Base-by-base conservation (phyloP, 2,329 filamentous ascomycete genomes). In the Venturia carpophila region DNA sequence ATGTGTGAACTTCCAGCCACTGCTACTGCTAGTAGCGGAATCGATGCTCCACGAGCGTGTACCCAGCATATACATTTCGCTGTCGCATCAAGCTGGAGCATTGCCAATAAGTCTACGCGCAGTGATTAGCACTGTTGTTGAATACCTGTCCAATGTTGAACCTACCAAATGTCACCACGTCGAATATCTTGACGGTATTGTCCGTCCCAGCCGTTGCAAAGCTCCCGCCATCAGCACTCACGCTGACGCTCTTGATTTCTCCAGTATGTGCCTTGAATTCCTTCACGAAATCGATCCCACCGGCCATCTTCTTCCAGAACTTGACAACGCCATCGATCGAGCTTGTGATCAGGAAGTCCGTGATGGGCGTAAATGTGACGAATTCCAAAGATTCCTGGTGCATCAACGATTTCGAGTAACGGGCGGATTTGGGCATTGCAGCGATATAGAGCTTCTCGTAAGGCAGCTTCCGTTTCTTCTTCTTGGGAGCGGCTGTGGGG, bases 331-430 rank as follows among this genome's bases (percentile, higher is more conserved):
- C 95, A 73, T 99, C 94, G 55, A 90, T 79, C 0, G 94, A 97
- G 67, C 90, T 91, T 0, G 94, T 99, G 68, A 99, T 94, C 45
- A 99, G 81, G 73, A 99, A 99, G 70, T 97, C 94, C 67, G 93
- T 97, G 67, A 88, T 80, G 0, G 92, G 92, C 0, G 95, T 96
- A 75, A 96, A 87, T 15, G 88, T 95, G 68, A 91, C 85, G 72
- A 92, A 97, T 66, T 89, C 85, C 62, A 99, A 79, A 77, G 96
- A 92, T 70, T 99, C 94, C 78, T 93, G 92, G 83, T 99, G 94
- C 95, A 99, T 99, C 72, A 99, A 82, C 58, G 94, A 97, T 73
- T 92, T 96, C 66, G 90, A 96, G 78, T 99, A 99, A 58, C 91
- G 88, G 45, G 82, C 72, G 24, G 91, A 90, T 62, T 84, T 85